Evolutionary conservation across 148 eudicot species (phyloP), one percentile per base, ranked within the genome.

Genomic region (Rhododendron griersonianum): DNA sequence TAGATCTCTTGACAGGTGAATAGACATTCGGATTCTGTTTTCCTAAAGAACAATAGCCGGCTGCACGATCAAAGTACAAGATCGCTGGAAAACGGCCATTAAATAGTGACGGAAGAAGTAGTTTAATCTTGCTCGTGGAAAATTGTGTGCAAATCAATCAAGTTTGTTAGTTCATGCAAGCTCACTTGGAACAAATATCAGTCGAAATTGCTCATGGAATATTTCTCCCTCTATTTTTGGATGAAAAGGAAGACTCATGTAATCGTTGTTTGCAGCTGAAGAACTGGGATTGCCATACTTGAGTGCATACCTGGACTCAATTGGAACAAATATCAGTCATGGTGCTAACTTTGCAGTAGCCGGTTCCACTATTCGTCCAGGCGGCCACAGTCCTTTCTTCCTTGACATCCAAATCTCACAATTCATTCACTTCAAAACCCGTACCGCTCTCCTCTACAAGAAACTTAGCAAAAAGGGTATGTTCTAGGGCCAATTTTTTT

Each of bases 271-370:
- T 47, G 87, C 83, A 85, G 83, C 87, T 85, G 87, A 85, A 33
- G 33, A 80, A 8, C 30, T 85, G 83, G 83, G 77, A 14, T 78
- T 85, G 76, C 87, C 87, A 39, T 85, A 85, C 77, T 79, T 85
- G 87, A 63, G 45, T 79, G 77, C 87, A 10, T 78, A 78, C 67
- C 37, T 78, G 48, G 86, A 85, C 57, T 80, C 77, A 63, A 83
- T 85, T 67, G 89, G 89, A 13, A 78, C 89, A 53, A 83, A 71
- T 88, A 82, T 82, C 82, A 78, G 51, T 37, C 87, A 88, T 30
- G 89, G 89, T 11, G 87, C 86, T 65, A 88, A 88, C 47, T 88
- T 88, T 83, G 87, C 89, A 0, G 59, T 75, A 23, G 78, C 85
- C 11, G 89, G 89, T 67, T 80, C 87, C 19, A 73, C 85, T 30